Evolutionary conservation across 768 basidiomycete genomes (phyloP).

Genomic region (Rhizopogon salebrosus): DNA sequence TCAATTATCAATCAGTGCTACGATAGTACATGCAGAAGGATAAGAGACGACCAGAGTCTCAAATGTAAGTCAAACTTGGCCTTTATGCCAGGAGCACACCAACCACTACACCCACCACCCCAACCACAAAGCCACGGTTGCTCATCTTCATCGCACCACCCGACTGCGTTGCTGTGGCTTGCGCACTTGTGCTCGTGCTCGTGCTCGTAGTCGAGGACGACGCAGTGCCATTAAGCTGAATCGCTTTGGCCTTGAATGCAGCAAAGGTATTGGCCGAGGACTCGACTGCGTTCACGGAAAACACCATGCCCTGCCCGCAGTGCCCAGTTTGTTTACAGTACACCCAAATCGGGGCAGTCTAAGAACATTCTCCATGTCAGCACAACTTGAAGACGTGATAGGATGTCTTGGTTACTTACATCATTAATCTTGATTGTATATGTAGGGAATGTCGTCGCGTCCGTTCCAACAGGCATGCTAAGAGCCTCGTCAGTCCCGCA

Average conservation of each 20-base stretch:
- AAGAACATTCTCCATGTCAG: not conserved
- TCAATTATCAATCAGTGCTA: not conserved
- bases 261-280: constrained; percentile 45
- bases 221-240: constrained; percentile 32
- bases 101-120: constrained; percentile 14
- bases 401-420: constrained; percentile 19
- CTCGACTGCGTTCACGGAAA: constrained; percentile 49
- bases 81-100: constrained; percentile 17
- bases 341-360: constrained; percentile 53
- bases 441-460: constrained; percentile 43
- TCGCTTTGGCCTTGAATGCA: constrained; percentile 46
- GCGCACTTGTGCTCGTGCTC: constrained; percentile 10
- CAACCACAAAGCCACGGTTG: constrained; percentile 17
- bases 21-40: not conserved
- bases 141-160: constrained; percentile 9
- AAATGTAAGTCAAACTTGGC: not conserved
- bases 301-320: constrained; percentile 58
- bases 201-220: constrained; percentile 16
- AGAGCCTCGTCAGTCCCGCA: not conserved
- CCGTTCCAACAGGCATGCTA: constrained; percentile 44
- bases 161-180: constrained; percentile 12
- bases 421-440: constrained; percentile 52
- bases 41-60: not conserved
- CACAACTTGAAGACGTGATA: not conserved
- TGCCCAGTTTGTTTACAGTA: constrained; percentile 48